Evolutionary conservation across 192 early-diverging fungal species (phyloP).

Genomic region (Kappamyces sp.): DNA sequence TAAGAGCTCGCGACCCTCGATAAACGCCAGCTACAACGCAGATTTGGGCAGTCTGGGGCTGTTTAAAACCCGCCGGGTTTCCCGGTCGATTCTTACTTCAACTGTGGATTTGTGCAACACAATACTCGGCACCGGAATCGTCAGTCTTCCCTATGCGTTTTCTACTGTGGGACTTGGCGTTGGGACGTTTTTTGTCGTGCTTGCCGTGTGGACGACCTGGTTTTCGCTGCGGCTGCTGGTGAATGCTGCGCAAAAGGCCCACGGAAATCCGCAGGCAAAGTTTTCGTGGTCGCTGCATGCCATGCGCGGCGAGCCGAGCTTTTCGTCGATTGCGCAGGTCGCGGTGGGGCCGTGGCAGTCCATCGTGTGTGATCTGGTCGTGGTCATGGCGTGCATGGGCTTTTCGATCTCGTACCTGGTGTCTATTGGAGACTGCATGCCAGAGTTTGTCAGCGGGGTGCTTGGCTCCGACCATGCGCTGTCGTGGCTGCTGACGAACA

Average conservation of each 20-base stretch:
- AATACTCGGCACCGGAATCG: slow-evolving; percentile 71
- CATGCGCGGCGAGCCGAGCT: slow-evolving; percentile 55
- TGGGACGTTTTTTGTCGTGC: slow-evolving; percentile 66
- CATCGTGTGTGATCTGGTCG: slow-evolving; percentile 70
- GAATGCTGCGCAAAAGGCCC: slow-evolving; percentile 12
- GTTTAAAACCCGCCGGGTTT: background rate
- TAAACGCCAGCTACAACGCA: background rate
- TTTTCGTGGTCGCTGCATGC: slow-evolving; percentile 14
- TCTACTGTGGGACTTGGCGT: slow-evolving; percentile 53
- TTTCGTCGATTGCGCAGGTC: slow-evolving; percentile 40
- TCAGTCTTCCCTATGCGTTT: slow-evolving; percentile 64
- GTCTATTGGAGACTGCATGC: slow-evolving; percentile 81
- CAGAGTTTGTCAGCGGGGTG: slow-evolving; percentile 14
- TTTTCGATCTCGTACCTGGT: slow-evolving; percentile 81
- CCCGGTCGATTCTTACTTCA: slow-evolving; percentile 39
- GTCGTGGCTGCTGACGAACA: slow-evolving; percentile 1
- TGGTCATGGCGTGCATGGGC: slow-evolving; percentile 85
- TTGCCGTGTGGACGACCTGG: slow-evolving; percentile 61
- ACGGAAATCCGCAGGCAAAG: slow-evolving; percentile 6
- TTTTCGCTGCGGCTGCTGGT: slow-evolving; percentile 73
- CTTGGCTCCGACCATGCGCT: slow-evolving; percentile 12
- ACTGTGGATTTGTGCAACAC: slow-evolving; percentile 80
- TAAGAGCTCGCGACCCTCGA: no score
- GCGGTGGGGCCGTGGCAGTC: slow-evolving; percentile 63
- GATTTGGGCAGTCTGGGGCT: background rate